These are phyloP conservation scores for Thielaviopsis euricoi DNA, from an alignment of 2,329 filamentous ascomycete species.

Conservation along the genomic window DNA sequence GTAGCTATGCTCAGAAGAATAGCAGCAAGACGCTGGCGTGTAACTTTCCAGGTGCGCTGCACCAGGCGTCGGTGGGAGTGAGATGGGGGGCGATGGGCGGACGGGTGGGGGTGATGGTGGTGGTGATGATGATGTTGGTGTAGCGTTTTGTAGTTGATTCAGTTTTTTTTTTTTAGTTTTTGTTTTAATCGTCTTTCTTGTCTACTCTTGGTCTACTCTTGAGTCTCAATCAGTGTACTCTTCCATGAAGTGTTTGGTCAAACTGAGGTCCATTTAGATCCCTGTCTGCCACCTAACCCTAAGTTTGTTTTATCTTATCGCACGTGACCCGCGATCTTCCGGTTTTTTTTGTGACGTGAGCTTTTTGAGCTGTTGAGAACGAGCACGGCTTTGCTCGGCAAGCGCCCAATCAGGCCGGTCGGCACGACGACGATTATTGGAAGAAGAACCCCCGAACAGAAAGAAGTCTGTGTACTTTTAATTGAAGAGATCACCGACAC, in stretches of 20 bases:
- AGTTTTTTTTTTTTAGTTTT: background rate
- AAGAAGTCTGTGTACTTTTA: too few species aligned
- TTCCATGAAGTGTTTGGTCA: too few species aligned
- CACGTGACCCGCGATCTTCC: background rate
- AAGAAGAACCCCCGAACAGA: too few species aligned
- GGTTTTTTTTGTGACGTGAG: background rate
- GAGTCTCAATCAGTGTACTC: too few species aligned
- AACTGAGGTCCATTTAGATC: too few species aligned
- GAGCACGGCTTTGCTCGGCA: background rate
- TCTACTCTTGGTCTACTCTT: too few species aligned
- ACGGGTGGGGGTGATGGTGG: background rate
- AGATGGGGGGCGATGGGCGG: background rate
- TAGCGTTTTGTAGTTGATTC: background rate
- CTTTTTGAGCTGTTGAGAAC: background rate
- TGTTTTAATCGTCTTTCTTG: background rate
- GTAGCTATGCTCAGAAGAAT: constrained; percentile 21
- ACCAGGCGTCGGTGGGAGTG: constrained; percentile 6
- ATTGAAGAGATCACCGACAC: background rate
- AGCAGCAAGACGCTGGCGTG: constrained; percentile 18
- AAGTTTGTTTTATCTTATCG: background rate
- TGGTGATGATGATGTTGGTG: background rate
- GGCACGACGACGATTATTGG: background rate
- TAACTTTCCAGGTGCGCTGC: constrained; percentile 17
- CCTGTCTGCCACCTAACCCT: background rate
- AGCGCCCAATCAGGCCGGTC: background rate